phyloP scores from a whole-genome alignment of 2,329 filamentous ascomycete species.

The Zalaria obscura region DNA sequence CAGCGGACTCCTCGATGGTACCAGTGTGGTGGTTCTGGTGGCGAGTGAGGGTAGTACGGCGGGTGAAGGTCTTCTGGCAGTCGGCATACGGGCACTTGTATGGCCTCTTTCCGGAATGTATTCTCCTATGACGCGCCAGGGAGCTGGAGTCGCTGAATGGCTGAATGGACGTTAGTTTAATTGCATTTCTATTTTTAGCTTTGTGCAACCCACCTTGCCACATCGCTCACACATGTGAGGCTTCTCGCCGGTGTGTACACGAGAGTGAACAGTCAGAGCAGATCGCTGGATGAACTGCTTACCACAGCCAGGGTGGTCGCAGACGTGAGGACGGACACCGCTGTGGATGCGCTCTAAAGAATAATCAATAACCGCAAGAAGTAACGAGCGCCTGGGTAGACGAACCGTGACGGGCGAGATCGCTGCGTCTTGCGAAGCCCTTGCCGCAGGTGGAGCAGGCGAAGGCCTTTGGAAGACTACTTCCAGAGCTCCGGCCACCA shows the following conservation, averaged over 20 bases:
- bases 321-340: constrained; percentile 79
- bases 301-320: constrained; percentile 74
- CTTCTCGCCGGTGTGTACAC: constrained; percentile 95
- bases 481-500: constrained; percentile 22
- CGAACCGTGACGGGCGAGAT: constrained; percentile 87
- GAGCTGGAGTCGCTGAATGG: constrained; percentile 95
- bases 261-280: constrained; percentile 84
- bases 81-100: constrained; percentile 97
- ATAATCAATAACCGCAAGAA: constrained; percentile 16
- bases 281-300: constrained; percentile 97
- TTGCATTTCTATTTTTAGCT: constrained; percentile 1
- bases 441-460: constrained; percentile 83
- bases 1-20: constrained; percentile 85
- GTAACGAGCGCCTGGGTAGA: constrained; percentile 6
- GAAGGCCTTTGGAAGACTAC: constrained; percentile 57
- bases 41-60: constrained; percentile 83
- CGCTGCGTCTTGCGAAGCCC: constrained; percentile 83
- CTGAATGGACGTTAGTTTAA: constrained; percentile 29
- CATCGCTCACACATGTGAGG: constrained; percentile 96
- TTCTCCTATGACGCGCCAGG: constrained; percentile 79
- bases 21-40: constrained; percentile 95
- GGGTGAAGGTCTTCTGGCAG: constrained; percentile 96
- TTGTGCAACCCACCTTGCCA: constrained; percentile 57
- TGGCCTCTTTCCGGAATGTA: constrained; percentile 87
- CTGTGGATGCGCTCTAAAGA: constrained; percentile 81